Percentiles rank a stretch among this genome's conserved stretches.
Conservation (phyloP, 768 basidiomycete species). For the Coprinopsis sp. region DNA sequence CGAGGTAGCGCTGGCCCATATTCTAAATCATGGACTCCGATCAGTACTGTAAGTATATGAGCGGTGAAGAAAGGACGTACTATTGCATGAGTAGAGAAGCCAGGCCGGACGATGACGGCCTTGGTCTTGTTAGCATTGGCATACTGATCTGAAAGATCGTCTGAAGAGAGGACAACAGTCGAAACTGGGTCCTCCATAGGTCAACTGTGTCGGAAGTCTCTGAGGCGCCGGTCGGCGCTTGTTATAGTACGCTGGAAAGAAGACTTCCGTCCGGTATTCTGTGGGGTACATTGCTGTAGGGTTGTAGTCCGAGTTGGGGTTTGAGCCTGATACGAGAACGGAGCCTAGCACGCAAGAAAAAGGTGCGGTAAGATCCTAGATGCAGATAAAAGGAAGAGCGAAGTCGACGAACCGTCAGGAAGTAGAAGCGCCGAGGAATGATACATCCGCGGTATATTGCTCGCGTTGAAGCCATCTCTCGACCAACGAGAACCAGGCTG, state of each 20-base stretch:
- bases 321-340: constrained; percentile 73
- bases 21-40: constrained; percentile 30
- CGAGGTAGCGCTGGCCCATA: constrained; percentile 72
- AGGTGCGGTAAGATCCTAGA: background rate
- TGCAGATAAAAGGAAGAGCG: background rate
- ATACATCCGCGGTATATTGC: constrained; percentile 68
- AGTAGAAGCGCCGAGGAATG: constrained; percentile 29
- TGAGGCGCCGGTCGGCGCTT: constrained; percentile 51
- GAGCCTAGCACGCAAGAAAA: constrained; percentile 40
- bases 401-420: constrained; percentile 37
- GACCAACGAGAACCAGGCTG: constrained; percentile 60
- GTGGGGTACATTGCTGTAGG: constrained; percentile 54
- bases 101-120: constrained; percentile 55
- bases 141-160: constrained; percentile 47
- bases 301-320: constrained; percentile 68
- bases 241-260: constrained; percentile 46
- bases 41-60: background rate
- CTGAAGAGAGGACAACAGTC: constrained; percentile 50
- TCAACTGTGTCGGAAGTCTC: constrained; percentile 49
- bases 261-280: constrained; percentile 29
- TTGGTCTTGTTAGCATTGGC: constrained; percentile 44
- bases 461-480: constrained; percentile 48
- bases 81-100: constrained; percentile 76
- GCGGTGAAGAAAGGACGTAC: constrained; percentile 25
- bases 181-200: constrained; percentile 78